These are phyloP conservation scores for Pichia sp. DNA, from an alignment of 1,139 yeast genomes.

Conservation along the genomic window DNA sequence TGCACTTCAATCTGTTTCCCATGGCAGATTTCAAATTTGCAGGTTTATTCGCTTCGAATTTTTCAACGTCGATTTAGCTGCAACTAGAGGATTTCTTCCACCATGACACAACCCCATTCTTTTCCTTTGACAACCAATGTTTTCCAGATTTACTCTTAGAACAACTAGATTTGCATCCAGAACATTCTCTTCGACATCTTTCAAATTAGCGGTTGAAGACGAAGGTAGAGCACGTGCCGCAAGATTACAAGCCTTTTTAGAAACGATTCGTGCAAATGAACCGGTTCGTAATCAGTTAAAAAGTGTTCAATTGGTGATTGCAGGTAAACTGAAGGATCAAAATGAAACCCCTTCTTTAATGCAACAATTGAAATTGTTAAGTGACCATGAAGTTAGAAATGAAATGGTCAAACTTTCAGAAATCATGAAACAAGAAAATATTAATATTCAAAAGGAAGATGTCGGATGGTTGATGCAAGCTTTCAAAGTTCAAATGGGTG, in stretches of 20 bases:
- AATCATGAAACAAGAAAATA: constrained; percentile 9
- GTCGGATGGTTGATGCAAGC: constrained; percentile 12
- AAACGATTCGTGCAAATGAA: constrained; percentile 7
- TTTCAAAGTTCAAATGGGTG: constrained; percentile 12
- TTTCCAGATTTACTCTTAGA: not conserved
- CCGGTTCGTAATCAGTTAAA: constrained; percentile 7
- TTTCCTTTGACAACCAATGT: not conserved
- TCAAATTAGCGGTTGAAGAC: constrained; percentile 1
- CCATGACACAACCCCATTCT: not conserved
- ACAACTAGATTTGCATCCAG: not conserved
- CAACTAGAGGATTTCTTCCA: not conserved
- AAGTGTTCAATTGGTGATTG: constrained; percentile 11
- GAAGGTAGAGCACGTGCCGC: constrained; percentile 6
- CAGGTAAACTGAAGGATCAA: constrained; percentile 6
- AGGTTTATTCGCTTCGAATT: not conserved
- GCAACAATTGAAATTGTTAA: constrained; percentile 10
- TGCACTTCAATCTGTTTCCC: too few species aligned
- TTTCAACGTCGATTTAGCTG: not conserved
- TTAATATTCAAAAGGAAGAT: constrained; percentile 15
- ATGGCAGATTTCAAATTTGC: too few species aligned
- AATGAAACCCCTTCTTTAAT: constrained; percentile 7
- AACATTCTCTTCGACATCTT: not conserved
- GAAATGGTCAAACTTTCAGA: constrained; percentile 14
- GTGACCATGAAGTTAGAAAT: constrained; percentile 11
- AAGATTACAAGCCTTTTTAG: constrained; percentile 6